Evolutionary conservation across 768 basidiomycete species (phyloP), one percentile per base, ranked within the genome.

Genomic region (Rhodotorula kratochvilovae): DNA sequence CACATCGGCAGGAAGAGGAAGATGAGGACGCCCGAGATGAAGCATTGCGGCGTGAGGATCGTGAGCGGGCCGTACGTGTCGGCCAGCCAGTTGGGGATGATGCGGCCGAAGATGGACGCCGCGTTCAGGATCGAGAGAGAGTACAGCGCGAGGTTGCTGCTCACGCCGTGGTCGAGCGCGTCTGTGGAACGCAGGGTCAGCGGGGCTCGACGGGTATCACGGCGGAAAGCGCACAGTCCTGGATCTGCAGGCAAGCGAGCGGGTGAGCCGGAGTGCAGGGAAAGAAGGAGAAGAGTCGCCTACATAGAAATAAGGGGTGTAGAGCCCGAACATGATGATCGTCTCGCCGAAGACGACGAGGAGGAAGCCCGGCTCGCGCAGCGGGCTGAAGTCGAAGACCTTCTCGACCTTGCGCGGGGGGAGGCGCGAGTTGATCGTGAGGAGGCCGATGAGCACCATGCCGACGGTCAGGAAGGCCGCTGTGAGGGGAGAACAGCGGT

Each of bases 41-140:
- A 31, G 55, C 68, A 68, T 35, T 70, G 64, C 19, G 63, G 65
- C 6, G 62, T 63, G 27, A 77, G 66, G 35, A 77, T 63, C 42
- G 74, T 76, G 27, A 76, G 45, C 7, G 75, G 77, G 0, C 65
- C 48, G 27, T 36, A 72, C 21, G 60, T 66, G 57, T 77, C 77
- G 25, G 77, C 75, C 19, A 76, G 61, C 46, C 82, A 64, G 23
- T 89, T 88, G 6, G 55, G 63, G 89, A 81, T 5, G 84, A 81
- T 42, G 86, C 90, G 85, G 6, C 89, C 89, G 31, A 88, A 81
- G 4, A 86, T 81, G 3, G 87, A 88, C 43, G 84, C 82, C 0
- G 85, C 87, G 75, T 91, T 91, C 15, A 86, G 85, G 63, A 91
- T 82, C 2, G 84, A 81, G 43, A 87, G 76, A 83, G 87, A 57